Evolutionary conservation across 768 basidiomycete species (phyloP), one percentile per base, ranked within the genome.

Genomic region (Austroboletus eburneus): DNA sequence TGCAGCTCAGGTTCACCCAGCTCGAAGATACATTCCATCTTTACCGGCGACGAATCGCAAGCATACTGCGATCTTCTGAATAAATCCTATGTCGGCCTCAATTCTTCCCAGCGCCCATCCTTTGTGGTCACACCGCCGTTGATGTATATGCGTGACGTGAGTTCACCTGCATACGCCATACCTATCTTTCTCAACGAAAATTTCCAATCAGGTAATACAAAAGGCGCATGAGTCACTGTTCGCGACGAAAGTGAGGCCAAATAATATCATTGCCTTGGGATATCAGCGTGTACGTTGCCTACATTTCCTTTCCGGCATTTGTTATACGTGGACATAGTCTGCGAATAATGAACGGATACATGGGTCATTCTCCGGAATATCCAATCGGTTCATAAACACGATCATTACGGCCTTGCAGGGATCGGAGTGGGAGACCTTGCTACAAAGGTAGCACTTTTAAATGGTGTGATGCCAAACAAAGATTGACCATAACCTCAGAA

Each of bases 371-470:
- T 55, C 69, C 12, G 74, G 73, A 8, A 72, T 87, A 40, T 70
- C 69, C 14, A 87, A 83, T 56, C 71, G 70, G 46, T 82, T 80
- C 52, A 71, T 87, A 14, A 93, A 92, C 60, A 90, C 90, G 0
- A 75, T 80, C n/a, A 68, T 88, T 25, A 83, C 81, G 12, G 78
- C 77, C 0, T 66, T 93, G 16, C 76, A 83, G 50, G 72, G 73
- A 1, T 70, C 73, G 1, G 79, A 83, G 48, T 93, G 90, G 90
- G 75, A 79, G 43, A 62, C 57, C 2, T 67, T 92, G 12, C 67
- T 89, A 2, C 65, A 75, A 36, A 74, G 85, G 90, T 84, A 42
- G 40, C 30, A 21, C n/a, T 22, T 32, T 39, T 23, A 9, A 36
- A 42, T 41, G 1, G 20, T 17, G n/a, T n/a, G n/a, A 21, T 12